These are phyloP conservation scores for Cladophialophora psammophila DNA, from an alignment of 2,329 filamentous ascomycete genomes.

Conservation along the genomic window DNA sequence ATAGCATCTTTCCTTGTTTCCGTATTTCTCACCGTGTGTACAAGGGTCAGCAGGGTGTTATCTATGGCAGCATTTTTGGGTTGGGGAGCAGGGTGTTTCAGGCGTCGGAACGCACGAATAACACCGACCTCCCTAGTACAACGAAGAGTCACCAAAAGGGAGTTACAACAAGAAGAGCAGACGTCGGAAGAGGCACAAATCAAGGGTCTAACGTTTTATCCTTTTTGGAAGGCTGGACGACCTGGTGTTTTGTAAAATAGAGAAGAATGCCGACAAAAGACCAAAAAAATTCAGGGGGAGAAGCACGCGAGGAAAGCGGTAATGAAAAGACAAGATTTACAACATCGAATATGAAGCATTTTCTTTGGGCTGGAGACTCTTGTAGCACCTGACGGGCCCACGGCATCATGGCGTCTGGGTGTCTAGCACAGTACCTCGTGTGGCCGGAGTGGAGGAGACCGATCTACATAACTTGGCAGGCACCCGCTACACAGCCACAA, in stretches of 20 bases:
- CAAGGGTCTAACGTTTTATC: not conserved
- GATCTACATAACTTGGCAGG: not conserved
- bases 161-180: slow-evolving; percentile 11
- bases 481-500: slow-evolving; percentile 16
- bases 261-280: slow-evolving; percentile 5
- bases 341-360: not conserved
- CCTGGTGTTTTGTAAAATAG: slow-evolving; percentile 29
- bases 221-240: slow-evolving; percentile 9
- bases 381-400: not conserved
- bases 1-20: slow-evolving; percentile 21
- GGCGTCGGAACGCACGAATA: slow-evolving; percentile 20
- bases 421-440: not conserved
- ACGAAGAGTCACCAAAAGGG: slow-evolving; percentile 17
- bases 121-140: slow-evolving; percentile 13
- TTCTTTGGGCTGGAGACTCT: not conserved
- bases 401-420: not conserved
- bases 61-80: slow-evolving; percentile 29
- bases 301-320: slow-evolving; percentile 16
- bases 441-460: not conserved
- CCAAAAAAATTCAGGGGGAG: slow-evolving; percentile 19
- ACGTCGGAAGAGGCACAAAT: not conserved
- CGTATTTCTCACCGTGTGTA: slow-evolving; percentile 25
- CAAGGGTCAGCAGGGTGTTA: slow-evolving; percentile 33
- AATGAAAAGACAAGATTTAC: slow-evolving; percentile 20
- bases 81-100: slow-evolving; percentile 31